Base-by-base conservation (phyloP, 371 early-diverging fungal genomes). In the Actinomucor elegans region DNA sequence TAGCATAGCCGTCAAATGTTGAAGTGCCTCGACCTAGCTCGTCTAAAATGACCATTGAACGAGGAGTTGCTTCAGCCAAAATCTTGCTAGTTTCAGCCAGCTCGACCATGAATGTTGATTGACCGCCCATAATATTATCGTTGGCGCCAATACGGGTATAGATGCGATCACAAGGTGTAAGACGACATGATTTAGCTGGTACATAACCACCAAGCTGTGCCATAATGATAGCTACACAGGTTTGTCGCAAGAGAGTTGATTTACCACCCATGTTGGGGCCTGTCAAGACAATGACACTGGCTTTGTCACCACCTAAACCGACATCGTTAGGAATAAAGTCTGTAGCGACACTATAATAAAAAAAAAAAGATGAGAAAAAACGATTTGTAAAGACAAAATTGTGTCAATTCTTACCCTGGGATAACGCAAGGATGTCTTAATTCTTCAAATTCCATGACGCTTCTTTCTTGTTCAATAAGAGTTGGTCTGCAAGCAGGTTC, bases 101-200 rank as follows among this genome's bases (percentile, higher is more conserved):
- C 66, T 99, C 99, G 0, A 97, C 94, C 97, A 98, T 97, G 73
- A 99, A 99, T 1, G 99, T 99, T n/a, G 97, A 97, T 59, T 99
- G 96, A 0, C 99, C 99, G 1, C 89, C 91, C 48, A 94, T 71
- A 55, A 99, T 89, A 59, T 94, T 94, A 81, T 99, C 99, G 69
- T 93, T 93, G 1, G 99, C 99, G 21, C 99, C 99, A 52, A 99
- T 93, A 27, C 96, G 83, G 1, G 98, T 98, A 61, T 94, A 96
- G 61, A 99, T 94, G 15, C 96, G 87, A 73, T 99, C 99, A 61
- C 99, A 95, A 0, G 96, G 85, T 6, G 93, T 88, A 45, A 99
- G 40, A 0, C 72, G 64, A 51, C 93, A 97, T 6, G 77, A 69
- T 18, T 71, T 66, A 1, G 99, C 98, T 6, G 98, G 94, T 1